Conservation (phyloP, 257 asterid species). For the Pogostemon cablin region DNA sequence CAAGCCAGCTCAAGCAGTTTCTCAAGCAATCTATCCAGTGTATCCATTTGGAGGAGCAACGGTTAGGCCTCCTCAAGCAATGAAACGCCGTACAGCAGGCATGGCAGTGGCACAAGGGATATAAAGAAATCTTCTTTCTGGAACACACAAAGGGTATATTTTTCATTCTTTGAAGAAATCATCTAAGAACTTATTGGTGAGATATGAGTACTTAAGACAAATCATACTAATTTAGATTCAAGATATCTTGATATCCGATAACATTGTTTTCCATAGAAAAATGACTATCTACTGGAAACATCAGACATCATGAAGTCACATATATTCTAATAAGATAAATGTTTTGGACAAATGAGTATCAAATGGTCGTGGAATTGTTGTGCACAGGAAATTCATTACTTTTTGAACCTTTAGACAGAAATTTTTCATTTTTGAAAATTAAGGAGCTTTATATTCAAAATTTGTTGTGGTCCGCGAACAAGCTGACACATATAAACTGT, state of each 20-base stretch:
- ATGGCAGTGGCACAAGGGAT: slow-evolving; percentile 39
- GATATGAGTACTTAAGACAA: slow-evolving; percentile 10
- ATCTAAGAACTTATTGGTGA: not conserved
- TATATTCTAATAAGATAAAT: not conserved
- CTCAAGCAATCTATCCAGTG: slow-evolving; percentile 35
- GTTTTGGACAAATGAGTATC: not conserved
- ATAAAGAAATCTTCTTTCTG: slow-evolving; percentile 53
- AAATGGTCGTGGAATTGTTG: not conserved
- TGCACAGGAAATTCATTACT: not conserved
- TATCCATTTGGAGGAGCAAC: slow-evolving; percentile 32
- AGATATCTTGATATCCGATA: not conserved
- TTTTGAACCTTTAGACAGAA: not conserved
- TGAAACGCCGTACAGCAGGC: slow-evolving; percentile 27
- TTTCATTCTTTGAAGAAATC: slow-evolving; percentile 15
- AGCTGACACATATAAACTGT: not conserved
- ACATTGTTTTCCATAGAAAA: not conserved
- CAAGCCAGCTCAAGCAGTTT: slow-evolving; percentile 29
- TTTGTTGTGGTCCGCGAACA: not conserved
- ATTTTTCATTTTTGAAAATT: not conserved
- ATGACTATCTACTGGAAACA: not conserved
- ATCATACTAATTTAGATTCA: slow-evolving; percentile 5
- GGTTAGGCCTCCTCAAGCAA: slow-evolving; percentile 24
- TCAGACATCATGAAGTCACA: not conserved
- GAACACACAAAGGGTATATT: slow-evolving; percentile 28
- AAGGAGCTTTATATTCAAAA: not conserved